Evolutionary conservation across 805 yeast species (phyloP).

Genomic region (Wickerhamiella sorbophila): DNA sequence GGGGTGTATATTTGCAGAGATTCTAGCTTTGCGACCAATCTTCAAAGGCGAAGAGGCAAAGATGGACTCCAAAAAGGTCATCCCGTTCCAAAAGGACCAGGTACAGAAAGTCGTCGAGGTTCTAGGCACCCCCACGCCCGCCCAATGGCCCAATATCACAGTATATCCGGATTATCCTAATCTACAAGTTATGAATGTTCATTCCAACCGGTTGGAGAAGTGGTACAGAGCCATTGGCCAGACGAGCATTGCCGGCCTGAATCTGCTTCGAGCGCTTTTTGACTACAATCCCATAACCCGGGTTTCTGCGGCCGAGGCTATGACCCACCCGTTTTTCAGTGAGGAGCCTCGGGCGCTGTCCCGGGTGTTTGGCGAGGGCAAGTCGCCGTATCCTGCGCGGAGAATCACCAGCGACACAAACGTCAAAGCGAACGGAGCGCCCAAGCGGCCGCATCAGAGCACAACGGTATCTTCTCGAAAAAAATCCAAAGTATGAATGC

Average conservation of each 20-base stretch:
- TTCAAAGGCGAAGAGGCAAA: conserved; percentile 97
- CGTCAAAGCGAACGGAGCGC: conserved; percentile 5
- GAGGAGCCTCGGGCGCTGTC: conserved; percentile 53
- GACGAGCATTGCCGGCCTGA: conserved; percentile 50
- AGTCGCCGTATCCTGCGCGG: conserved; percentile 63
- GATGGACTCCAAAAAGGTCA: conserved; percentile 81
- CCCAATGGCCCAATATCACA: conserved; percentile 65
- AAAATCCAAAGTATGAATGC: conserved; percentile 2
- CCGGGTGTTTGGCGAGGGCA: conserved; percentile 60
- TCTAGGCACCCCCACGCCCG: conserved; percentile 71
- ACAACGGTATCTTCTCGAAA: conserved; percentile 1
- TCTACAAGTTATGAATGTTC: conserved; percentile 42
- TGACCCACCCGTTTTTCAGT: conserved; percentile 65
- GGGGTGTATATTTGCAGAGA: conserved; percentile 87
- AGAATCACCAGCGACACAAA: conserved; percentile 34
- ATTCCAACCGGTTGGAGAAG: conserved; percentile 54
- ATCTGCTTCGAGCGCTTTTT: conserved; percentile 46
- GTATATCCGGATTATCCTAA: conserved; percentile 75
- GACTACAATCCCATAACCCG: conserved; percentile 75
- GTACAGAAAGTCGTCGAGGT: conserved; percentile 81
- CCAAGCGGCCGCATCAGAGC: conserved; percentile 4
- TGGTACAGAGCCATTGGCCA: conserved; percentile 86
- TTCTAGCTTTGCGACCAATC: conserved; percentile 76
- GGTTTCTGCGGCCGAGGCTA: conserved; percentile 61
- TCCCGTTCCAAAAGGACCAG: conserved; percentile 90